Conservation (phyloP, 2,329 filamentous ascomycete genomes). For the Hawksworthiomyces lignivorus region DNA sequence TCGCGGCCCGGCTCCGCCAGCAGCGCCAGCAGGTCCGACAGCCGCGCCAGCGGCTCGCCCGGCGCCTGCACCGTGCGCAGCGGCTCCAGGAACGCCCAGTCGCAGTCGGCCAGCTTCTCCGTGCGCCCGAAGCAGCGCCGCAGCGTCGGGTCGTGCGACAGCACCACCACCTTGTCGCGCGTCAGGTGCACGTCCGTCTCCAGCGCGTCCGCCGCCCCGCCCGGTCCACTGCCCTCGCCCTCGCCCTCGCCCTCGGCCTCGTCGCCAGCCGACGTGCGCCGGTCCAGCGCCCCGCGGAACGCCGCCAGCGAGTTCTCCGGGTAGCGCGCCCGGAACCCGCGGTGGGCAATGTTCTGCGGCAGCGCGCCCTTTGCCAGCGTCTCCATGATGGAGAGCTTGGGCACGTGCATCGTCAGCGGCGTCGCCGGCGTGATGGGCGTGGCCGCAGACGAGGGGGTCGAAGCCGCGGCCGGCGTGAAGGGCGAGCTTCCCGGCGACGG, state of each 20-base stretch:
- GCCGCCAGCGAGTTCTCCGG: conserved; percentile 77
- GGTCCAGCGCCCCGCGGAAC: conserved; percentile 29
- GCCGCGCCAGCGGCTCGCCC: conserved; percentile 57
- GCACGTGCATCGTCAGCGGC: too few relatives aligned
- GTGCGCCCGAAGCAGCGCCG: conserved; percentile 76
- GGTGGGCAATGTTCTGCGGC: conserved; percentile 70
- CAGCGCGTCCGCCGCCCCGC: conserved; percentile 54
- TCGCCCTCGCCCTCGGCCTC: not conserved
- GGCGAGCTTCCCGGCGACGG: not conserved
- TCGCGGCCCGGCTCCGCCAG: conserved; percentile 57
- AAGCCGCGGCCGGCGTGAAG: not conserved
- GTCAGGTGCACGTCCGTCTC: conserved; percentile 86
- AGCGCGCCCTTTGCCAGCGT: too few relatives aligned
- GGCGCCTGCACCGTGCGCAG: conserved; percentile 57
- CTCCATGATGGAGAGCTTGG: too few relatives aligned
- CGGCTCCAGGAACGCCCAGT: conserved; percentile 65
- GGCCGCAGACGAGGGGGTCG: not conserved
- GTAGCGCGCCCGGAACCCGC: conserved; percentile 67
- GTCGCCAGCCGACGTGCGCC: not conserved
- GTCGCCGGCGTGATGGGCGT: not conserved
- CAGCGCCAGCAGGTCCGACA: conserved; percentile 67
- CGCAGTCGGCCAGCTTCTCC: conserved; percentile 64
- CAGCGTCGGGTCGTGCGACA: conserved; percentile 75
- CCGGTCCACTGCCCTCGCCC: not conserved
- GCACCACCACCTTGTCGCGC: conserved; percentile 72